A percentile compares a stretch with the other conserved stretches of the same genome.
phyloP scores from a whole-genome alignment of 306 rosid species.

The Vigna mungo region DNA sequence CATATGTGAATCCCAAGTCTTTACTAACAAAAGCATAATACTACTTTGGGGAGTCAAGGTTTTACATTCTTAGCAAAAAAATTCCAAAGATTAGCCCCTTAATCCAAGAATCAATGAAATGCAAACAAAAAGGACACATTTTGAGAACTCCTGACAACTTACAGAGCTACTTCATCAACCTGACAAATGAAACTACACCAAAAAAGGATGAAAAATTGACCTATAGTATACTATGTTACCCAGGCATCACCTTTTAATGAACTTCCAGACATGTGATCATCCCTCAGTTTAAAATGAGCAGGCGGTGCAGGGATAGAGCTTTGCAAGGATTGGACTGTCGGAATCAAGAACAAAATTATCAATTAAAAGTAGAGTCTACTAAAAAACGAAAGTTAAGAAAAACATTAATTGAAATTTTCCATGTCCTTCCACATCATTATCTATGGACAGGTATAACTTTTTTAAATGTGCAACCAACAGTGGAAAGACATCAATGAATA shows the following conservation, averaged over 20 bases:
- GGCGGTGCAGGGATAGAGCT: constrained; percentile 98
- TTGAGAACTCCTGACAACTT: constrained; percentile 28
- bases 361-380: constrained; percentile 26
- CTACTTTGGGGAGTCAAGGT: constrained; percentile 2
- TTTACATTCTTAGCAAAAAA: constrained; percentile 14
- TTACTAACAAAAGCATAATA: constrained; percentile 17
- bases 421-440: constrained; percentile 5
- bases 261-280: constrained; percentile 94
- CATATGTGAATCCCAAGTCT: constrained; percentile 20
- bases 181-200: constrained; percentile 28
- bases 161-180: constrained; percentile 35
- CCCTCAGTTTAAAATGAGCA: constrained; percentile 83
- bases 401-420: constrained; percentile 17
- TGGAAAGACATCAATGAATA: neutral
- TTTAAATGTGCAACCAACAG: constrained; percentile 32
- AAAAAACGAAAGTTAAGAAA: constrained; percentile 20
- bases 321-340: constrained; percentile 79
- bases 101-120: constrained; percentile 33
- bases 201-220: constrained; percentile 20
- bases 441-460: constrained; percentile 9
- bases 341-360: constrained; percentile 40
- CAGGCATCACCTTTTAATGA: constrained; percentile 80
- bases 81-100: constrained; percentile 16
- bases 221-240: constrained; percentile 19
- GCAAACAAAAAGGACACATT: neutral